These are phyloP conservation scores for Thalassiosira delicatula DNA, from an alignment of 352 stramenopile genomes.

Conservation along the genomic window DNA sequence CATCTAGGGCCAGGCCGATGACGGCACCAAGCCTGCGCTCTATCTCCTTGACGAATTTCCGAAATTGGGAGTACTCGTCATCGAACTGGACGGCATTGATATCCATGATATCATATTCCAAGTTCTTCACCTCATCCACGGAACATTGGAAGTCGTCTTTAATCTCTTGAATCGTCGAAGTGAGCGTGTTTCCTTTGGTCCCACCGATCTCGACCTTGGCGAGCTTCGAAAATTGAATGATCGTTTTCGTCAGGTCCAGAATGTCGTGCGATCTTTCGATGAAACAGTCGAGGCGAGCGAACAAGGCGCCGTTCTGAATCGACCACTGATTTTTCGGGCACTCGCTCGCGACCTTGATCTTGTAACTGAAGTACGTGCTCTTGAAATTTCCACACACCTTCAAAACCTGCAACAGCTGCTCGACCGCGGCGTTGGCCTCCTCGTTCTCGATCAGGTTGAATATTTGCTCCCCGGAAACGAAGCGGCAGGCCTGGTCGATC, in stretches of 20 bases:
- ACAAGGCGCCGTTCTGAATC: slow-evolving; percentile 97
- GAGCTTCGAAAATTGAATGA: slow-evolving; percentile 98
- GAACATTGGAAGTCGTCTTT: slow-evolving; percentile 93
- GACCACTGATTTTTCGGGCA: slow-evolving; percentile 97
- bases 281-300: slow-evolving; percentile 96
- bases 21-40: slow-evolving; percentile 95
- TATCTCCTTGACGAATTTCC: slow-evolving; percentile 97
- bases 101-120: slow-evolving; percentile 98
- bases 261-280: slow-evolving; percentile 97
- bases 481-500: slow-evolving; percentile 89
- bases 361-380: slow-evolving; percentile 98
- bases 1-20: slow-evolving; percentile 95
- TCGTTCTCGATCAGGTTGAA: slow-evolving; percentile 97
- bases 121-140: slow-evolving; percentile 93
- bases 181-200: slow-evolving; percentile 96
- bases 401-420: slow-evolving; percentile 88
- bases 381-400: slow-evolving; percentile 96
- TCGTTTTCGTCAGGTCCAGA: slow-evolving; percentile 96
- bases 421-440: slow-evolving; percentile 91
- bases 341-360: slow-evolving; percentile 94
- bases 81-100: slow-evolving; percentile 96
- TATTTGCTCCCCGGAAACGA: slow-evolving; percentile 88
- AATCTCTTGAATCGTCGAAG: slow-evolving; percentile 93
- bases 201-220: slow-evolving; percentile 96
- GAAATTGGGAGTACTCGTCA: slow-evolving; percentile 97